phyloP scores from a whole-genome alignment of 495 filamentous ascomycete genomes.

The Cladorrhinum samala region DNA sequence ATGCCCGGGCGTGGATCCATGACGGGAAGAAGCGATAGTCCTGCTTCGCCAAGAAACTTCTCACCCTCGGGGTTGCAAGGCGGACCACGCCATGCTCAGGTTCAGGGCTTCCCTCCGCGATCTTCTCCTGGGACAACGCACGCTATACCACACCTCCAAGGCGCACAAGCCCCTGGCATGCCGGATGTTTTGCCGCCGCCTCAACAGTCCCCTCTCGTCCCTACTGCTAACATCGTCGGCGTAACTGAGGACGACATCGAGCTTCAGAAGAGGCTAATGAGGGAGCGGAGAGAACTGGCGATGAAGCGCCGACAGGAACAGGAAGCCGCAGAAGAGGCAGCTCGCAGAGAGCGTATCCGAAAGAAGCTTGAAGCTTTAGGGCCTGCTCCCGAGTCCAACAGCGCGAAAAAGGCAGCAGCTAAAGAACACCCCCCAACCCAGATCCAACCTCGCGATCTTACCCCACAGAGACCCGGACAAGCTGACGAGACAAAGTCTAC shows the following conservation, averaged over 20 bases:
- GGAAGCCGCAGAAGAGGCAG: slow-evolving; percentile 75
- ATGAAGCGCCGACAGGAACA: slow-evolving; percentile 73
- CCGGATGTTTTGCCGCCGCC: slow-evolving; percentile 25
- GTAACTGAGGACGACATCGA: slow-evolving; percentile 55
- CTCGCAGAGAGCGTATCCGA: slow-evolving; percentile 70
- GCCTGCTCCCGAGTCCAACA: slow-evolving; percentile 57
- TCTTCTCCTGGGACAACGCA: slow-evolving; percentile 43
- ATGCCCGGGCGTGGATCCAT: slow-evolving; percentile 40
- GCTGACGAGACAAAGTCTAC: slow-evolving; percentile 5
- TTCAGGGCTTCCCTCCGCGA: slow-evolving; percentile 44
- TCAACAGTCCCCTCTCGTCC: slow-evolving; percentile 23
- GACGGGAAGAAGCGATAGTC: slow-evolving; percentile 40
- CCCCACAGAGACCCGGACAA: slow-evolving; percentile 11
- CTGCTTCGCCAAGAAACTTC: slow-evolving; percentile 40
- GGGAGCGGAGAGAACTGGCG: slow-evolving; percentile 67
- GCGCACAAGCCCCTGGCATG: slow-evolving; percentile 26
- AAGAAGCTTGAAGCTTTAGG: slow-evolving; percentile 77
- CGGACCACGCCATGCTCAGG: slow-evolving; percentile 30
- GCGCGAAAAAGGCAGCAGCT: slow-evolving; percentile 39
- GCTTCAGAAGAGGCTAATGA: slow-evolving; percentile 79
- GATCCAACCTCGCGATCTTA: slow-evolving; percentile 29
- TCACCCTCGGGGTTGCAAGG: slow-evolving; percentile 30
- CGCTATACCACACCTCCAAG: slow-evolving; percentile 38
- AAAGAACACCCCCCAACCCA: slow-evolving; percentile 36
- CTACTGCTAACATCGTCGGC: slow-evolving; percentile 8